A percentile compares a stretch with the other conserved stretches of the same genome.
Evolutionary conservation across 1,284 basidiomycete genomes (phyloP).

Genomic region (Cutaneotrichosporon daszewskae): DNA sequence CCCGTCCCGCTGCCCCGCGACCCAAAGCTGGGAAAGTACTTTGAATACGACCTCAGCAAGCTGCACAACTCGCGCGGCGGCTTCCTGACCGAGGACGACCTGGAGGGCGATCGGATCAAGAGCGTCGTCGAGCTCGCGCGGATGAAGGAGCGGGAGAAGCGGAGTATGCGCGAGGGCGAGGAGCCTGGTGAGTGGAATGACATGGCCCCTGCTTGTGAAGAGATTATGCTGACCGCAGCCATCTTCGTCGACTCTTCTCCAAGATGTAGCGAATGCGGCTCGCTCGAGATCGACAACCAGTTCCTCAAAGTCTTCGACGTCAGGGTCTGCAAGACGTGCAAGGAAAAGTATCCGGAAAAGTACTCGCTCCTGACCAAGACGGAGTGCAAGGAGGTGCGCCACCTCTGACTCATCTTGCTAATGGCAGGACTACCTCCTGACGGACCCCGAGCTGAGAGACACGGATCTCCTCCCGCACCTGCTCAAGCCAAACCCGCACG

Average conservation of each 20-base stretch:
- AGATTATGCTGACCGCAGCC: constrained; percentile 16
- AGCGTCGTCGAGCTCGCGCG: constrained; percentile 66
- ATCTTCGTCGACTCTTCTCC: constrained; percentile 62
- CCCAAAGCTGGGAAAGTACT: constrained; percentile 59
- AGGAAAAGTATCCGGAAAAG: constrained; percentile 79
- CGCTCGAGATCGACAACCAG: constrained; percentile 76
- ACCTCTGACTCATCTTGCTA: background rate
- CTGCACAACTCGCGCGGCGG: constrained; percentile 90
- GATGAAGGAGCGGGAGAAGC: constrained; percentile 61
- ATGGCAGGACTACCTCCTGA: constrained; percentile 75
- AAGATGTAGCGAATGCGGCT: constrained; percentile 73
- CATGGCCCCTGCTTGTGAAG: background rate
- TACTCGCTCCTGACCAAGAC: constrained; percentile 97
- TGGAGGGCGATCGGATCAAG: constrained; percentile 51
- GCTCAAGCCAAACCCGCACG: constrained; percentile 93
- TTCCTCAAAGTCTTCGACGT: constrained; percentile 73
- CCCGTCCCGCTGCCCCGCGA: constrained; percentile 37
- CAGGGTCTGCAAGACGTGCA: constrained; percentile 81
- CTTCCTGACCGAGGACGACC: constrained; percentile 59
- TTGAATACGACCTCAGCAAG: constrained; percentile 93
- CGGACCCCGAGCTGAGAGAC: constrained; percentile 87
- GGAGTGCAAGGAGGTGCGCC: constrained; percentile 87
- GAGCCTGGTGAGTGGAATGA: constrained; percentile 49
- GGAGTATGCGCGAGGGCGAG: constrained; percentile 69
- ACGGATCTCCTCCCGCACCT: constrained; percentile 88